phyloP scores from a whole-genome alignment of 352 stramenopile genomes.

The Plasmopara halstedii region DNA sequence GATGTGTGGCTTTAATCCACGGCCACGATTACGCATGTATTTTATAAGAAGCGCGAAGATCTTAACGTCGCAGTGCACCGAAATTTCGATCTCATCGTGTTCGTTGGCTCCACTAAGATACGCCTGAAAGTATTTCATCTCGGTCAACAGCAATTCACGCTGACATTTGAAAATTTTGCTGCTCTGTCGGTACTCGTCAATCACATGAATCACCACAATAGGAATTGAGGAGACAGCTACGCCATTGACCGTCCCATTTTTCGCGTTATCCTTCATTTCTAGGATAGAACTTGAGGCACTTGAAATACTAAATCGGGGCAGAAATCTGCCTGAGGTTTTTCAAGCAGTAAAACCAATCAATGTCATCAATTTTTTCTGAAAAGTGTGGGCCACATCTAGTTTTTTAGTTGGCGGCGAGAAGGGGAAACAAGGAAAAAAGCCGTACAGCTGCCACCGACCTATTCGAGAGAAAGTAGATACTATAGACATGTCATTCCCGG shows the following conservation, averaged over 20 bases:
- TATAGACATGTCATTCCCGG: conserved; percentile 57
- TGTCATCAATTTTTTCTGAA: conserved; percentile 10
- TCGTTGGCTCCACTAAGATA: conserved; percentile 73
- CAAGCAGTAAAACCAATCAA: conserved; percentile 12
- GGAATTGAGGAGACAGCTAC: conserved; percentile 5
- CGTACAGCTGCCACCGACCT: conserved; percentile 10
- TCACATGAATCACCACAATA: conserved; percentile 85
- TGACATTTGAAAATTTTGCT: conserved; percentile 83
- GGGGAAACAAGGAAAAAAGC: conserved; percentile 27
- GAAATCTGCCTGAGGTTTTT: conserved; percentile 20
- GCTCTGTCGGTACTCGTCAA: conserved; percentile 82
- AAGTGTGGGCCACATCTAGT: conserved; percentile 14
- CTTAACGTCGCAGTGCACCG: conserved; percentile 88
- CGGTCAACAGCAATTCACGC: conserved; percentile 65
- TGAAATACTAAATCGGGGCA: not conserved
- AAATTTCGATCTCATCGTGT: conserved; percentile 89
- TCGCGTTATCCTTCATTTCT: no score
- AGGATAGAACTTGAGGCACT: not conserved
- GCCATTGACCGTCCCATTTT: not conserved
- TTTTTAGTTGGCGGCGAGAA: conserved; percentile 25
- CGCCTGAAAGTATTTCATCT: conserved; percentile 90
- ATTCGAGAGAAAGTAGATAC: conserved; percentile 1
- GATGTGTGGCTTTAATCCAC: conserved; percentile 39
- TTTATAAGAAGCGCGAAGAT: conserved; percentile 89
- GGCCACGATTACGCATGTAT: conserved; percentile 69